These are phyloP conservation scores for Cubamyces sp. DNA, from an alignment of 768 basidiomycete species.

Conservation along the genomic window DNA sequence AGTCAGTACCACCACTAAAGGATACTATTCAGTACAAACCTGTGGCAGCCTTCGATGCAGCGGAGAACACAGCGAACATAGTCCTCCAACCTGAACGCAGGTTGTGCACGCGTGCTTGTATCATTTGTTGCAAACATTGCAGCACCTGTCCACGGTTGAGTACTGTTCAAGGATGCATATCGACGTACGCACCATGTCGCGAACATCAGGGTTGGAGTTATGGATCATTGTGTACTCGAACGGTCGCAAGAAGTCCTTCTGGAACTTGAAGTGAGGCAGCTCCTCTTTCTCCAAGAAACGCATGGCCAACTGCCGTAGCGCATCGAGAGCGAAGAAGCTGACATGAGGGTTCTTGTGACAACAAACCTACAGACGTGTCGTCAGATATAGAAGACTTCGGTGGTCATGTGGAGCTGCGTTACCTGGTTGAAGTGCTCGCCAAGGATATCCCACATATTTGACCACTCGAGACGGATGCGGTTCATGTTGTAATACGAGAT, in stretches of 20 bases:
- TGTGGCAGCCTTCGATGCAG: constrained; percentile 90
- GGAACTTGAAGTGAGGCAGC: constrained; percentile 96
- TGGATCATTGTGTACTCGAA: constrained; percentile 98
- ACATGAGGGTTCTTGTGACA: constrained; percentile 98
- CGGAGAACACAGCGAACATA: constrained; percentile 98
- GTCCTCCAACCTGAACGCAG: constrained; percentile 98
- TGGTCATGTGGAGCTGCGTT: neutral
- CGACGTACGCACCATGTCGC: constrained; percentile 78
- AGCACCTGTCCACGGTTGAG: constrained; percentile 62
- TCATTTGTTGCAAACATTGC: constrained; percentile 98
- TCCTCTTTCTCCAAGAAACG: constrained; percentile 99
- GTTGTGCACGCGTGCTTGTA: constrained; percentile 92
- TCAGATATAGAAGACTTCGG: constrained; percentile 2
- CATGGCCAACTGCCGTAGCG: constrained; percentile 95
- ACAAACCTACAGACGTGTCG: constrained; percentile 69
- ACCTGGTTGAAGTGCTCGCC: constrained; percentile 99
- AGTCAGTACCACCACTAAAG: neutral
- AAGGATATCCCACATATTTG: constrained; percentile 94
- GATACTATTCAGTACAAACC: constrained; percentile 49
- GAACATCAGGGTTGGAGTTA: constrained; percentile 92
- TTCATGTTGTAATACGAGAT: constrained; percentile 99
- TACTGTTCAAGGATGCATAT: neutral
- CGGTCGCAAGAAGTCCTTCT: constrained; percentile 97
- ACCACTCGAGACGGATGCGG: constrained; percentile 98
- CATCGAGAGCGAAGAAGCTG: constrained; percentile 95